phyloP scores from a whole-genome alignment of 148 eudicot genomes.

The Selenicereus undatus region DNA sequence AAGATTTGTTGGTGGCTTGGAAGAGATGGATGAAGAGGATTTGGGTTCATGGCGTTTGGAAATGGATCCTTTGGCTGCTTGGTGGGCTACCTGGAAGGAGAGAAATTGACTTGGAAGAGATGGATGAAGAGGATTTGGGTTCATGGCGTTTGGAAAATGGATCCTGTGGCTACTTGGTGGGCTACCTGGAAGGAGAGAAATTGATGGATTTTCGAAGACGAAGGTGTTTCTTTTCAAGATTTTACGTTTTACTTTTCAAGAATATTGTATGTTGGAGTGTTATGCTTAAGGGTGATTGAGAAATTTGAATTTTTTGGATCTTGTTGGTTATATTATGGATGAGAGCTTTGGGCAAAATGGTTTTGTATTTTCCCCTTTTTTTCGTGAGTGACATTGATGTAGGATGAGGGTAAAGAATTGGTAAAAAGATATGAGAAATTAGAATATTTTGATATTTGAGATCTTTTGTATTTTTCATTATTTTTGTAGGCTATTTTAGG shows the following conservation, averaged over 20 bases:
- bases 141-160: too few relatives aligned
- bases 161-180: too few relatives aligned
- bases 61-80: background rate
- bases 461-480: too few relatives aligned
- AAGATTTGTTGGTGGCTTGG: background rate
- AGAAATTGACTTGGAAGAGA: too few relatives aligned
- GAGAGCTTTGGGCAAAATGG: background rate
- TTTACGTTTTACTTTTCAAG: background rate
- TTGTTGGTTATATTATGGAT: background rate
- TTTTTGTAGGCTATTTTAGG: too few relatives aligned
- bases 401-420: too few relatives aligned
- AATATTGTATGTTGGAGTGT: background rate
- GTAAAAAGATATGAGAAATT: too few relatives aligned
- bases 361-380: background rate
- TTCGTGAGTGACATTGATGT: background rate
- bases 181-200: background rate
- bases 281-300: background rate
- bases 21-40: background rate
- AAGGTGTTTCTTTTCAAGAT: background rate
- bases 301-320: background rate
- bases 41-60: background rate
- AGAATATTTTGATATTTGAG: too few relatives aligned
- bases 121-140: too few relatives aligned
- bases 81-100: background rate
- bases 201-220: background rate